Evolutionary conservation across 2,329 filamentous ascomycete genomes (phyloP).

Genomic region (Fusarium sp.): DNA sequence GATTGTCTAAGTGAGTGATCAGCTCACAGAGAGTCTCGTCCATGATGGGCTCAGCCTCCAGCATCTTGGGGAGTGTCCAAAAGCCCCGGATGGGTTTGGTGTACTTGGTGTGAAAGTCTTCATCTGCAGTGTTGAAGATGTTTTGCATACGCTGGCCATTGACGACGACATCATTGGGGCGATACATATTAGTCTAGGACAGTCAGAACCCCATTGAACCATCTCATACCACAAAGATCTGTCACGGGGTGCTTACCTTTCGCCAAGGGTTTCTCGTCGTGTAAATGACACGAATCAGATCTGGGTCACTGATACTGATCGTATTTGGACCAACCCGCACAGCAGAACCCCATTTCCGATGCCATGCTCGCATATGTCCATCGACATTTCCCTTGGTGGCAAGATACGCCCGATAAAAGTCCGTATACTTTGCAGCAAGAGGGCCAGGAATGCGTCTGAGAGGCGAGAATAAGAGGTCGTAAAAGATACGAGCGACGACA

Average conservation of each 20-base stretch:
- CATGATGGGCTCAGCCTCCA: slow-evolving; percentile 34
- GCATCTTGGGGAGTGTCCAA: slow-evolving; percentile 32
- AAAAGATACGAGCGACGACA: slow-evolving; percentile 4
- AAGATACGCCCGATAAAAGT: slow-evolving; percentile 28
- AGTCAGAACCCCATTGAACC: not conserved
- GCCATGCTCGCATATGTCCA: slow-evolving; percentile 10
- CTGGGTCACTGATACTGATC: slow-evolving; percentile 28
- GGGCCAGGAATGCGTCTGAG: slow-evolving; percentile 25
- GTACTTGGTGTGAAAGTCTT: slow-evolving; percentile 32
- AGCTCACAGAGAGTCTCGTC: slow-evolving; percentile 31
- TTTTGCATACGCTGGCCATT: slow-evolving; percentile 35
- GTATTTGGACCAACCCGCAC: slow-evolving; percentile 30
- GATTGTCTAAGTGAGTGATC: slow-evolving; percentile 15
- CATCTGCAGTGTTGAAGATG: slow-evolving; percentile 36
- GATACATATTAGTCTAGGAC: slow-evolving; percentile 25
- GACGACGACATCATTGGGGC: slow-evolving; percentile 27
- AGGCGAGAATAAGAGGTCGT: slow-evolving; percentile 23
- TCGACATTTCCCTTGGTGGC: slow-evolving; percentile 23
- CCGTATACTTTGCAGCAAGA: slow-evolving; percentile 12
- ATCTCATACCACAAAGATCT: too few relatives aligned
- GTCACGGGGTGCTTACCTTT: slow-evolving; percentile 1
- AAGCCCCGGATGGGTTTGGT: slow-evolving; percentile 36
- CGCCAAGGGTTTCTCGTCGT: slow-evolving; percentile 28
- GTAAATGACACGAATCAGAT: slow-evolving; percentile 30
- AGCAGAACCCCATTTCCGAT: slow-evolving; percentile 25